phyloP scores from a whole-genome alignment of 2,329 filamentous ascomycete species.

The Penicillium polonicum region DNA sequence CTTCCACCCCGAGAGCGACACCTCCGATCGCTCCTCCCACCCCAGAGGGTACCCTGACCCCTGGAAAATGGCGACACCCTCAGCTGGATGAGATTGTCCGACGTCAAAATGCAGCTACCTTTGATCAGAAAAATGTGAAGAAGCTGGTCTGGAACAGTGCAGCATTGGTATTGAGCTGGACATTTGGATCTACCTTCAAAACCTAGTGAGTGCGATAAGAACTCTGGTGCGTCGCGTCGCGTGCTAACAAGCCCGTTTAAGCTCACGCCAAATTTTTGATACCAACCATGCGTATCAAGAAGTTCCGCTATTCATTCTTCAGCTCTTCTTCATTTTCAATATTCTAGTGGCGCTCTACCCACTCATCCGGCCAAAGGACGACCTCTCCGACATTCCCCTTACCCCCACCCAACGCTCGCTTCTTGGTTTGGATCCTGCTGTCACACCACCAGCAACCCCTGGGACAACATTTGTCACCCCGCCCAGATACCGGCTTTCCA shows the following conservation, averaged over 20 bases:
- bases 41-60: slow-evolving; percentile 39
- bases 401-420: slow-evolving; percentile 84
- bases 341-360: slow-evolving; percentile 70
- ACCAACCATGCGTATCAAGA: slow-evolving; percentile 44
- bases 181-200: slow-evolving; percentile 42
- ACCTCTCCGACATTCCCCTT: slow-evolving; percentile 83
- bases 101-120: slow-evolving; percentile 74
- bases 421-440: slow-evolving; percentile 73
- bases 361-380: slow-evolving; percentile 69
- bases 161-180: slow-evolving; percentile 53
- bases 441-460: slow-evolving; percentile 62
- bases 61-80: slow-evolving; percentile 89
- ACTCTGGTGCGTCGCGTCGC: not conserved
- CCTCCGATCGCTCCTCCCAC: slow-evolving; percentile 28
- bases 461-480: slow-evolving; percentile 77
- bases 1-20: slow-evolving; percentile 42
- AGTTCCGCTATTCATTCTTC: slow-evolving; percentile 54
- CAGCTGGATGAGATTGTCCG: slow-evolving; percentile 81
- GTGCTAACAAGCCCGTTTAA: slow-evolving; percentile 17
- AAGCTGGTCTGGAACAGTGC: slow-evolving; percentile 67
- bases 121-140: slow-evolving; percentile 73
- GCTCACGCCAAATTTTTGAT: slow-evolving; percentile 33
- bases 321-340: slow-evolving; percentile 66
- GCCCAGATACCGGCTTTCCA: slow-evolving; percentile 77
- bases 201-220: slow-evolving; percentile 34